Evolutionary conservation across 345 rosid genomes (phyloP).

Genomic region (Microcos paniculata): DNA sequence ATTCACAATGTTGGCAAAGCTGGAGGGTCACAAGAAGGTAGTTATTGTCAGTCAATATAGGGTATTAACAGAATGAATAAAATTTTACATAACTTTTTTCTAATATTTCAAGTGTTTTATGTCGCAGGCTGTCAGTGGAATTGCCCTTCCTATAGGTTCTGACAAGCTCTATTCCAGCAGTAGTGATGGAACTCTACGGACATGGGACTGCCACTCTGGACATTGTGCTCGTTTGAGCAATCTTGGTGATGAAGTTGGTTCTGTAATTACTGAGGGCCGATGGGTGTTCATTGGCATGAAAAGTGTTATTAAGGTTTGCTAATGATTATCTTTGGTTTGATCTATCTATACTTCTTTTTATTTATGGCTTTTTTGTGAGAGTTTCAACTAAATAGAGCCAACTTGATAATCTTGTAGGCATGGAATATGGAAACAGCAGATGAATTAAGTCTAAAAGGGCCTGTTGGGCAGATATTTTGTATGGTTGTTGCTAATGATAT

Average conservation of each 20-base stretch:
- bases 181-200: background rate
- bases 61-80: background rate
- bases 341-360: background rate
- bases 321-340: background rate
- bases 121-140: background rate
- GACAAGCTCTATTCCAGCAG: background rate
- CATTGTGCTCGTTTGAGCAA: constrained; percentile 27
- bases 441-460: constrained; percentile 36
- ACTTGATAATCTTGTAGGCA: constrained; percentile 36
- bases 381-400: background rate
- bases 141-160: background rate
- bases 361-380: background rate
- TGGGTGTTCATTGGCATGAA: constrained; percentile 68
- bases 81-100: background rate
- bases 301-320: constrained; percentile 49
- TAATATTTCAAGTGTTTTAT: background rate
- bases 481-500: constrained; percentile 35
- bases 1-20: background rate
- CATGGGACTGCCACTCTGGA: constrained; percentile 4
- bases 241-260: constrained; percentile 48
- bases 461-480: constrained; percentile 49
- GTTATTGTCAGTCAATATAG: background rate
- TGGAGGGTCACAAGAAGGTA: background rate
- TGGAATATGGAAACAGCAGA: constrained; percentile 40
- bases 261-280: constrained; percentile 48